Conservation (phyloP, 441 rosid genomes). For the Pelargonium fulgidum region DNA sequence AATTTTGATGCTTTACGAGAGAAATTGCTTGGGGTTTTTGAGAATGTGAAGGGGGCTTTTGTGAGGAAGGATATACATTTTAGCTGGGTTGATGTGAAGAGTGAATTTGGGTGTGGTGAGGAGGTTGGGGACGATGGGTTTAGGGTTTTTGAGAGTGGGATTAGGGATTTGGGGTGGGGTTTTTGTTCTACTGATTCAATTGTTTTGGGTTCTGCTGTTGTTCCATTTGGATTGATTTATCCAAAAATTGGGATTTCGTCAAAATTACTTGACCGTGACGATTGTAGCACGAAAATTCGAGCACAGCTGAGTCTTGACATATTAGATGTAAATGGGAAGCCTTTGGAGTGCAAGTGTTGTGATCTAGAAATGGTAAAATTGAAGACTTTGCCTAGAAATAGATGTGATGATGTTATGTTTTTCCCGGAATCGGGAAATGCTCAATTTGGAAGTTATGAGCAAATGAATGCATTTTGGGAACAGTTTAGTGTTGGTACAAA, state of each 20-base stretch:
- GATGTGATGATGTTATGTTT: slow-evolving; percentile 14
- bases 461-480: slow-evolving; percentile 26
- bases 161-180: slow-evolving; percentile 79
- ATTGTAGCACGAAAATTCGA: slow-evolving; percentile 17
- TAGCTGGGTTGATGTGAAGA: slow-evolving; percentile 60
- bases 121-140: slow-evolving; percentile 16
- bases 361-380: slow-evolving; percentile 49
- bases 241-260: slow-evolving; percentile 50
- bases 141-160: slow-evolving; percentile 40
- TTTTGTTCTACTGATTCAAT: slow-evolving; percentile 63
- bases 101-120: not conserved
- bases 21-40: slow-evolving; percentile 40
- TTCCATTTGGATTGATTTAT: slow-evolving; percentile 79
- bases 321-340: slow-evolving; percentile 54
- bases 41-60: slow-evolving; percentile 50
- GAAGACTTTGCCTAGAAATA: slow-evolving; percentile 18
- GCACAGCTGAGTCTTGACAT: slow-evolving; percentile 60
- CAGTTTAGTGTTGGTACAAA: slow-evolving; percentile 31
- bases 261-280: slow-evolving; percentile 17
- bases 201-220: slow-evolving; percentile 48
- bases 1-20: slow-evolving; percentile 30
- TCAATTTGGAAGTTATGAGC: slow-evolving; percentile 19
- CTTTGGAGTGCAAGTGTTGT: slow-evolving; percentile 69
- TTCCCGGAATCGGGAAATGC: slow-evolving; percentile 22
- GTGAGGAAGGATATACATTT: slow-evolving; percentile 64